Evolutionary conservation across 2,329 filamentous ascomycete species (phyloP), one percentile per base, ranked within the genome.

Genomic region (Colletotrichum plurivorum): DNA sequence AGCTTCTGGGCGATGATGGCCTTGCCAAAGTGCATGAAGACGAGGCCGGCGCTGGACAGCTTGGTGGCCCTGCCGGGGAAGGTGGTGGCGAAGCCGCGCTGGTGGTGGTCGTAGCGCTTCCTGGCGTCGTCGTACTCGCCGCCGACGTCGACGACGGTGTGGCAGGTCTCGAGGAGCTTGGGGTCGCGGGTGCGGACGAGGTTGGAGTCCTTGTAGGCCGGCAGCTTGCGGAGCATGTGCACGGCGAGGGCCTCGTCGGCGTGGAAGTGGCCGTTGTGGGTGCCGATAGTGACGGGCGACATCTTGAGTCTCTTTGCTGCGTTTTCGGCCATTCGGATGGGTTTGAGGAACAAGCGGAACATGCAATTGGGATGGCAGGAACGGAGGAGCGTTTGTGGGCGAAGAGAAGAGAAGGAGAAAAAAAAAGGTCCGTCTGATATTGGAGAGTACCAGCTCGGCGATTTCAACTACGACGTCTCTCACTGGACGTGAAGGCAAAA

Each of bases 201-300:
- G 51, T 86, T 79, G 27, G 94, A 91, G 74, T 87, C 83, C 64
- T 86, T 80, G 85, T 98, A 99, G 68, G 91, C 84, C 22, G 96
- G 95, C 18, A 98, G 92, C 66, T 93, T 89, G 73, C 94, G 94
- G 74, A 99, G 93, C 87, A 99, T 94, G 86, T 97, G 94, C 73
- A 99, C 95, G 67, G 96, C 96, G 51, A 99, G 90, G 70, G 96
- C 95, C 85, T 99, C 96, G 82, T 99, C 96, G 80, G 96, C 96
- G 85, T 99, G 96, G 88, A 99, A 99, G 86, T 98, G 94, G 74
- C 96, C 96, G 84, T 92, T 98, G 88, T 99, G 96, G 36, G 96
- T 99, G 78, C 95, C 96, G 79, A 98, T 97, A 75, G 69, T 89
- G 86, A 72, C 60, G 53, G 70, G 69, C 56, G 71, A 71, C 75